Evolutionary conservation across 345 rosid species (phyloP).

Genomic region (Gossypium turneri): DNA sequence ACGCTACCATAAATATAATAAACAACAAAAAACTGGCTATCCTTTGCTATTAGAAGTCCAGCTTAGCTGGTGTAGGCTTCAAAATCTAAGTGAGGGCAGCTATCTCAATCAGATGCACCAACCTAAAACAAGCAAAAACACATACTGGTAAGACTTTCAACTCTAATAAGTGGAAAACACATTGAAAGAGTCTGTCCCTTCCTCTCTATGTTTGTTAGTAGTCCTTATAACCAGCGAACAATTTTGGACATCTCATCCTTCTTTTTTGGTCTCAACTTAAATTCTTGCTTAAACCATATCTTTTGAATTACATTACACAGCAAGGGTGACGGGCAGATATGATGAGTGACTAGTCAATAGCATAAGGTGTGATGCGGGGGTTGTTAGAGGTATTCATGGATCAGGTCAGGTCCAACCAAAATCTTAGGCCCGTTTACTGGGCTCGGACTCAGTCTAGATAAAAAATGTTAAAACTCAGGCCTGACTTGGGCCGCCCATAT

Average conservation of each 20-base stretch:
- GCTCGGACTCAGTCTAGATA: accelerated
- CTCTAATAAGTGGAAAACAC: not conserved
- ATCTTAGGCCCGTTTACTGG: accelerated
- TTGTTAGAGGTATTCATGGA: too few species aligned
- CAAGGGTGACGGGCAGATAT: not conserved
- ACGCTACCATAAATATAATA: too few species aligned
- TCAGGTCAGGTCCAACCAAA: accelerated
- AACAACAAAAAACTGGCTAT: too few species aligned
- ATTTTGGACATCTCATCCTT: not conserved
- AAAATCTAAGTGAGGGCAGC: too few species aligned
- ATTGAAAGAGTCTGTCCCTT: not conserved
- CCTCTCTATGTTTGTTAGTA: not conserved
- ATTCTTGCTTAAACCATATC: not conserved
- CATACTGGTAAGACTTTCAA: too few species aligned
- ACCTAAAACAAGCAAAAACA: too few species aligned
- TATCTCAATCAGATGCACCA: too few species aligned
- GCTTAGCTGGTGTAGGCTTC: not conserved
- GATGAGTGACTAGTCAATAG: constrained; percentile 5
- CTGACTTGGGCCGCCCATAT: accelerated
- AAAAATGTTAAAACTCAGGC: accelerated
- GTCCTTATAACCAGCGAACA: not conserved
- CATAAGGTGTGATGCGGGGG: too few species aligned
- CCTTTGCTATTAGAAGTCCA: not conserved
- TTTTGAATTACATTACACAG: not conserved
- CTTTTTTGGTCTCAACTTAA: not conserved